Conservation (phyloP, 345 rosid genomes). For the Brassica rapa region DNA sequence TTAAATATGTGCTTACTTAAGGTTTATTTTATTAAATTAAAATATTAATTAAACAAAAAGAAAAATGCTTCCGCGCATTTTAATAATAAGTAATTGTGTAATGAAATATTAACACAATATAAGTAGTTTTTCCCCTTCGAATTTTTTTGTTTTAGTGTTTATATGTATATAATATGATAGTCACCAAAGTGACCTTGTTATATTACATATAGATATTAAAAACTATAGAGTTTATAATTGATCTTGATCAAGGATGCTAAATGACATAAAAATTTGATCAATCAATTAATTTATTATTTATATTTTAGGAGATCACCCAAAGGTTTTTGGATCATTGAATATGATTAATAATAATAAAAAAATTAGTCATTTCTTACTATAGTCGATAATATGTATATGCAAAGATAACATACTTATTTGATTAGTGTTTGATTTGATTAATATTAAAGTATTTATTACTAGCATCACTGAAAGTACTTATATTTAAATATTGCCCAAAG, state of each 20-base stretch:
- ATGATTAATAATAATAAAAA: not conserved
- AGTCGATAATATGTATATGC: not conserved
- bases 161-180: not conserved
- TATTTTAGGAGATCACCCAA: not conserved
- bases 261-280: not conserved
- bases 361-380: not conserved
- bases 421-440: not conserved
- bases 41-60: too few relatives aligned
- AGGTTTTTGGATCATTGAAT: not conserved
- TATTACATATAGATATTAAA: not conserved
- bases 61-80: not conserved
- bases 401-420: not conserved
- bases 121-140: not conserved
- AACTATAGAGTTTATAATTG: not conserved
- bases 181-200: not conserved
- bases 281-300: not conserved
- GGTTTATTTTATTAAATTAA: too few relatives aligned
- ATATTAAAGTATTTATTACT: too few relatives aligned
- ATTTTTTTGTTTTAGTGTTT: not conserved
- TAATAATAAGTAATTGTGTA: not conserved
- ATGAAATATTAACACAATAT: not conserved
- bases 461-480: not conserved
- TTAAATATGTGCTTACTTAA: too few relatives aligned
- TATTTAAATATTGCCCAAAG: not conserved
- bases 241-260: not conserved